These are phyloP conservation scores for Chiua virens DNA, from an alignment of 768 basidiomycete species.

Conservation along the genomic window DNA sequence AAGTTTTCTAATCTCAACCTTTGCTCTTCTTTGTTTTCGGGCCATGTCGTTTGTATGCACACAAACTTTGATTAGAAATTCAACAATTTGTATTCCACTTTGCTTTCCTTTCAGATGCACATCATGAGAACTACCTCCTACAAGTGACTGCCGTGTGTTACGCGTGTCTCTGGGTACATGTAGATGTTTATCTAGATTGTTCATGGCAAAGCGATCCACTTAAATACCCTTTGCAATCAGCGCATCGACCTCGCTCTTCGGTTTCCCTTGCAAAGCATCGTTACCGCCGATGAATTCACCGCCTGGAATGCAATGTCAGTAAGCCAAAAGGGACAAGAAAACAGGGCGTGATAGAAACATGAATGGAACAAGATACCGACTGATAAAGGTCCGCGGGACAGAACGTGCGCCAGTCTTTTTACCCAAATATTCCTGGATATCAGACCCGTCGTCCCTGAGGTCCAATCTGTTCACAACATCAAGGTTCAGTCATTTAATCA, in stretches of 20 bases:
- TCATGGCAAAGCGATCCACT: not conserved
- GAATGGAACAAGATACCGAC: slow-evolving; percentile 37
- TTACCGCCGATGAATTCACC: slow-evolving; percentile 22
- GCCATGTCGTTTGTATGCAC: too few relatives aligned
- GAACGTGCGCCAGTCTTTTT: slow-evolving; percentile 66
- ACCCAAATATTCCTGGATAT: slow-evolving; percentile 64
- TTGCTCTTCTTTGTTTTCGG: too few relatives aligned
- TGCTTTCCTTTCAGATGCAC: too few relatives aligned
- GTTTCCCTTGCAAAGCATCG: slow-evolving; percentile 11
- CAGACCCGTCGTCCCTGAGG: slow-evolving; percentile 51
- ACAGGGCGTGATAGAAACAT: too few relatives aligned
- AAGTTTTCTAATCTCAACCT: too few relatives aligned
- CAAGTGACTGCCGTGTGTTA: not conserved
- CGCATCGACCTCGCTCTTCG: slow-evolving; percentile 1
- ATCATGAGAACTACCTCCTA: too few relatives aligned
- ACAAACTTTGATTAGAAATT: too few relatives aligned
- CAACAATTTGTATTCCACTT: too few relatives aligned
- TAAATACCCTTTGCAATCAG: slow-evolving; percentile 11
- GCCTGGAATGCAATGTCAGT: slow-evolving; percentile 5
- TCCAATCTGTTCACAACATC: slow-evolving; percentile 47
- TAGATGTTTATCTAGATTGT: not conserved
- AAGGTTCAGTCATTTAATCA: not conserved
- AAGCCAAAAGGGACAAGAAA: not conserved
- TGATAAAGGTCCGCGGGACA: slow-evolving; percentile 78
- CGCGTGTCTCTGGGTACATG: not conserved